These are phyloP conservation scores for Bjerkandera adusta DNA, from an alignment of 1,284 basidiomycete species.

Conservation along the genomic window DNA sequence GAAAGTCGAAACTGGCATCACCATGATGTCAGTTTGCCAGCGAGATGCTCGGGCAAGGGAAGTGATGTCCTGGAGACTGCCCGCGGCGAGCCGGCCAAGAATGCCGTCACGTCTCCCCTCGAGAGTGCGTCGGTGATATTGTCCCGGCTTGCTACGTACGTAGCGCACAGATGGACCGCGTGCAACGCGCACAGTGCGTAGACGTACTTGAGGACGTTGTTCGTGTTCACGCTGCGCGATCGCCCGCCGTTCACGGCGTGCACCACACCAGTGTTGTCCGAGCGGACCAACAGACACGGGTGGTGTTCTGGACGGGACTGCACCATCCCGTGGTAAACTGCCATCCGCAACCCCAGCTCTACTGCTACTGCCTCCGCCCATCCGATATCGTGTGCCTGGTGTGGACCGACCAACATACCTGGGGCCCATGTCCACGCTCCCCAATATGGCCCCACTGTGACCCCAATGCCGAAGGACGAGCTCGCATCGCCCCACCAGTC, in stretches of 20 bases:
- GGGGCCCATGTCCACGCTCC: slow-evolving; percentile 31
- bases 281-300: slow-evolving; percentile 17
- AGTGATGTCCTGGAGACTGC: slow-evolving; percentile 13
- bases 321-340: slow-evolving; percentile 15
- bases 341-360: slow-evolving; percentile 29
- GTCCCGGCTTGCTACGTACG: slow-evolving; percentile 23
- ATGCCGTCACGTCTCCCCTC: slow-evolving; percentile 29
- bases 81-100: slow-evolving; percentile 28
- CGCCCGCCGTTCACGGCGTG: slow-evolving; percentile 29
- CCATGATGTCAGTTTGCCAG: neutral
- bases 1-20: neutral
- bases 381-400: slow-evolving; percentile 29
- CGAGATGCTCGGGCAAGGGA: slow-evolving; percentile 22
- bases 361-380: slow-evolving; percentile 38
- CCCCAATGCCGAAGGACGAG: slow-evolving; percentile 37
- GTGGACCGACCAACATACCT: slow-evolving; percentile 31
- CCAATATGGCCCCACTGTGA: slow-evolving; percentile 31
- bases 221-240: slow-evolving; percentile 27
- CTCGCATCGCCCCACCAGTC: slow-evolving; percentile 40
- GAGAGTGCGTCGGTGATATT: slow-evolving; percentile 36
- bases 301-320: slow-evolving; percentile 5
- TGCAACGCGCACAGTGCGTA: slow-evolving; percentile 23
- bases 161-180: slow-evolving; percentile 15
- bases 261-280: slow-evolving; percentile 33
- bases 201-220: slow-evolving; percentile 29